Evolutionary conservation across 2,329 filamentous ascomycete genomes (phyloP).

Genomic region (Penicillium vulpinum): DNA sequence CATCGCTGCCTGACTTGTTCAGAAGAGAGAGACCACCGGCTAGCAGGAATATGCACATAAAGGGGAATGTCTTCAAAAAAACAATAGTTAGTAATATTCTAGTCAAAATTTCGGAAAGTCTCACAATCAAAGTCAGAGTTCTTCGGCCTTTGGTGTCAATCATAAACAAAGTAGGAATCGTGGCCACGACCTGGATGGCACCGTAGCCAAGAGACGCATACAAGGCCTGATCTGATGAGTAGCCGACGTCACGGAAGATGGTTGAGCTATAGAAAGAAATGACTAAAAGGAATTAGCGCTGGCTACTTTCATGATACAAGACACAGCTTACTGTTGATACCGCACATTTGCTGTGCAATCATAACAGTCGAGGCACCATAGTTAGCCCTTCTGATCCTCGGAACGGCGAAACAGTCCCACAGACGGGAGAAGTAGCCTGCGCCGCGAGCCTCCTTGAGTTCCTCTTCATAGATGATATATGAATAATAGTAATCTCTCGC

Average conservation of each 20-base stretch:
- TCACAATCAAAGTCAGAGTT: slow-evolving; percentile 42
- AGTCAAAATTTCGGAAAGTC: neutral
- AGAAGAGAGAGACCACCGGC: slow-evolving; percentile 58
- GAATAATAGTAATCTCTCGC: slow-evolving; percentile 64
- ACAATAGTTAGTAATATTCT: neutral
- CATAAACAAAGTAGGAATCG: slow-evolving; percentile 62
- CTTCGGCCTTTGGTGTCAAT: slow-evolving; percentile 67
- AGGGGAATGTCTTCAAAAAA: slow-evolving; percentile 62
- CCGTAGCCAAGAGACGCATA: slow-evolving; percentile 65
- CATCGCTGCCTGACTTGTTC: slow-evolving; percentile 40
- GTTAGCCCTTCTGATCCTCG: slow-evolving; percentile 59
- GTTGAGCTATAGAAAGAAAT: slow-evolving; percentile 74
- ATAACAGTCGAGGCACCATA: slow-evolving; percentile 76
- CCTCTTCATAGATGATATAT: slow-evolving; percentile 51
- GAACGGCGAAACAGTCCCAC: slow-evolving; percentile 48
- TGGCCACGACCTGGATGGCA: slow-evolving; percentile 62
- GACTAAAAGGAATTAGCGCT: slow-evolving; percentile 32
- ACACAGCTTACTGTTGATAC: slow-evolving; percentile 38
- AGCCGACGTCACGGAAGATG: slow-evolving; percentile 55
- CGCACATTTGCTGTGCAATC: slow-evolving; percentile 72
- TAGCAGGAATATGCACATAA: slow-evolving; percentile 64
- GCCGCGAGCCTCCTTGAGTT: slow-evolving; percentile 41
- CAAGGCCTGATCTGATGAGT: slow-evolving; percentile 55
- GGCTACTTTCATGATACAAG: slow-evolving; percentile 48
- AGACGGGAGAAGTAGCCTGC: slow-evolving; percentile 63